These are phyloP conservation scores for Cercis canadensis DNA, from an alignment of 306 rosid species.

Conservation along the genomic window DNA sequence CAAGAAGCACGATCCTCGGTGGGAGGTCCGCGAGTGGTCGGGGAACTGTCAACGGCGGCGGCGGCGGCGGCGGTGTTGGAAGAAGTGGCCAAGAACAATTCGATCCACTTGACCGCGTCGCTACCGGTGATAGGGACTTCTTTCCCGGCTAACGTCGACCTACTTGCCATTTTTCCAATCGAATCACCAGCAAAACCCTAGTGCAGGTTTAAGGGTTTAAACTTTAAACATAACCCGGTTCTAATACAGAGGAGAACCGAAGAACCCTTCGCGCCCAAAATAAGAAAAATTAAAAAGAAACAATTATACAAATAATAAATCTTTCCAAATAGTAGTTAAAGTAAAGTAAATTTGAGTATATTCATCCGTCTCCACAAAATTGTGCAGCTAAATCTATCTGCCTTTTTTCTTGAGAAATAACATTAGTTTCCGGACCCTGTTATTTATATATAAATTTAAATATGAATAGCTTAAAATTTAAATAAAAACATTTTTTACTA, in stretches of 20 bases:
- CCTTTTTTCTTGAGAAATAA: too few species aligned
- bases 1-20: constrained; percentile 69
- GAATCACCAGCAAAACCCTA: constrained; percentile 46
- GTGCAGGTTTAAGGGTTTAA: constrained; percentile 6
- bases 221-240: neutral
- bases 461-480: too few species aligned
- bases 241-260: neutral
- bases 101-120: constrained; percentile 71
- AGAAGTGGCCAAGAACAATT: constrained; percentile 63
- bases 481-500: too few species aligned
- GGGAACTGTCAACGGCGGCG: constrained; percentile 23
- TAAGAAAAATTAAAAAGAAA: too few species aligned
- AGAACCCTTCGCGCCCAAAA: constrained; percentile 37
- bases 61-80: neutral
- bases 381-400: too few species aligned
- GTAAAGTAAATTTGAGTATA: too few species aligned
- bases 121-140: constrained; percentile 81
- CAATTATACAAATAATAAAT: too few species aligned
- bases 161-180: constrained; percentile 52
- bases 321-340: too few species aligned
- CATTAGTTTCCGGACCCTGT: too few species aligned
- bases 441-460: too few species aligned
- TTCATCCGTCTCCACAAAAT: too few species aligned
- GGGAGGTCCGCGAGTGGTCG: constrained; percentile 43
- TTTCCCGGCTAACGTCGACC: constrained; percentile 61